Percentiles rank a stretch among this genome's conserved stretches.
Evolutionary conservation across 768 basidiomycete genomes (phyloP).

Genomic region (Tulasnella sp.): DNA sequence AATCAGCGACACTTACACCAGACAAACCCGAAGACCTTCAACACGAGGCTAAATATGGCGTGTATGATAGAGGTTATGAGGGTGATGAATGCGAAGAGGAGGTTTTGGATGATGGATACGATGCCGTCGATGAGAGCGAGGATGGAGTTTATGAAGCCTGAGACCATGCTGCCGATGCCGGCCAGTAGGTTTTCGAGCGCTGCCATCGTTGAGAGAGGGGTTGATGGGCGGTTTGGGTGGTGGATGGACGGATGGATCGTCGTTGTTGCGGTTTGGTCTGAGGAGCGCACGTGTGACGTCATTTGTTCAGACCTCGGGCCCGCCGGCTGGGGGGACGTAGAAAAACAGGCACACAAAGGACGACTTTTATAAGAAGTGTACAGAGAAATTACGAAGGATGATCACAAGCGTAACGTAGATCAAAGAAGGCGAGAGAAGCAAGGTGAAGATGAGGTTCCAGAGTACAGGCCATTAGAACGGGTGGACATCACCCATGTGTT

Average conservation of each 20-base stretch:
- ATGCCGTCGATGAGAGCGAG: constrained; percentile 5
- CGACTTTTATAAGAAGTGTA: too few species aligned
- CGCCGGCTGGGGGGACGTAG: too few species aligned
- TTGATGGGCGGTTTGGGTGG: too few species aligned
- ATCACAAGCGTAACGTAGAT: too few species aligned
- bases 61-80: constrained; percentile 1
- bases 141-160: constrained; percentile 10
- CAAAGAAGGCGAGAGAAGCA: too few species aligned
- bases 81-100: constrained; percentile 5
- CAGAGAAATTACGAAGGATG: too few species aligned
- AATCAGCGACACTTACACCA: background rate
- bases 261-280: background rate
- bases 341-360: too few species aligned
- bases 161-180: constrained; percentile 13
- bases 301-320: too few species aligned
- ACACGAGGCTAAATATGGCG: background rate
- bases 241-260: too few species aligned
- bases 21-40: background rate
- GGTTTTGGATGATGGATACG: background rate
- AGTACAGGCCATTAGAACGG: too few species aligned
- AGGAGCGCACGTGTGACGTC: background rate
- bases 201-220: background rate
- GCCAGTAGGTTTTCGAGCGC: constrained; percentile 5
- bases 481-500: too few species aligned
- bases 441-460: too few species aligned